Conservation (phyloP, 441 rosid genomes). For the Populus tomentosa region DNA sequence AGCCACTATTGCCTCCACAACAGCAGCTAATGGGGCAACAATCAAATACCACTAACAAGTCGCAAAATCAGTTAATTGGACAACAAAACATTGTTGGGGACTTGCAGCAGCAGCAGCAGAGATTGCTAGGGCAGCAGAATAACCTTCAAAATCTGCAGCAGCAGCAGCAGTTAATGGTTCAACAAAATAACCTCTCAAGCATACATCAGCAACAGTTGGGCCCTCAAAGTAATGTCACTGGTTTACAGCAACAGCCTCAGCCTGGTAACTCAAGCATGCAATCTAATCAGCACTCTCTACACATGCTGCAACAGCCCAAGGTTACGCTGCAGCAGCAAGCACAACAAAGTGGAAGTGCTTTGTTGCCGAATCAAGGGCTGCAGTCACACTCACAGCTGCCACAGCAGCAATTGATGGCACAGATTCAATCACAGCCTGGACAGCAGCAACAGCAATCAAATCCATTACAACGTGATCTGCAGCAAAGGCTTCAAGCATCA, state of each 20-base stretch:
- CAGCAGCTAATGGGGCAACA: conserved; percentile 64
- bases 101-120: conserved; percentile 65
- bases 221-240: conserved; percentile 67
- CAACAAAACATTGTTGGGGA: conserved; percentile 70
- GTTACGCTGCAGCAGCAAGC: no score
- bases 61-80: conserved; percentile 59
- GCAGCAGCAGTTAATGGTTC: conserved; percentile 43
- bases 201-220: conserved; percentile 71
- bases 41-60: conserved; percentile 47
- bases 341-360: no score
- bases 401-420: no score
- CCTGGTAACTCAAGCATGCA: no score
- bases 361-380: no score
- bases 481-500: no score
- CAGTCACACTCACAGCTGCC: no score
- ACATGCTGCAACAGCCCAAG: no score
- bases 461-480: no score
- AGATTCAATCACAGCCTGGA: no score
- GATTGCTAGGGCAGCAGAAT: conserved; percentile 68
- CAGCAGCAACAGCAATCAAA: conserved; percentile 8
- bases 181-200: conserved; percentile 48
- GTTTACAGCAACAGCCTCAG: no score
- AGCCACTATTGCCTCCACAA: conserved; percentile 38
- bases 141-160: conserved; percentile 35
- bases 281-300: no score